Evolutionary conservation across 805 yeast genomes (phyloP).

Genomic region (Spencermartinsiella europaea): DNA sequence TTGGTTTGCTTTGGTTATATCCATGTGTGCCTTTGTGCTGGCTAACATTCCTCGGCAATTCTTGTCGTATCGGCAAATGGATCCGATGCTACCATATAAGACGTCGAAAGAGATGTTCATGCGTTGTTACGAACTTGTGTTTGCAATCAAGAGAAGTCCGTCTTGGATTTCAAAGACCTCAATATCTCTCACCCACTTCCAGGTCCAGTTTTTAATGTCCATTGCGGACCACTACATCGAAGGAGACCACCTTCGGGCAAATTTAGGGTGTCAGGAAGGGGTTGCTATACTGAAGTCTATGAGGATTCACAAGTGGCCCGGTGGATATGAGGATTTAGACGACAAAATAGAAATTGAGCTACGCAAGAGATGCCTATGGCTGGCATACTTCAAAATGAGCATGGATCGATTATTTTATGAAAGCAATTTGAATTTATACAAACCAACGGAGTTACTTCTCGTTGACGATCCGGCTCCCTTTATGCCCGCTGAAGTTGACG

Average conservation of each 20-base stretch:
- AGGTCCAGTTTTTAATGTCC: conserved; percentile 5
- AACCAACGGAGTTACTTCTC: conserved; percentile 3
- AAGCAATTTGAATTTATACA: not conserved
- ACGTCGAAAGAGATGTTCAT: conserved; percentile 9
- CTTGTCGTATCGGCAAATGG: conserved; percentile 5
- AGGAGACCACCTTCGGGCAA: conserved; percentile 10
- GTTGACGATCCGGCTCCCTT: conserved; percentile 9
- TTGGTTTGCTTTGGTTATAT: conserved; percentile 11
- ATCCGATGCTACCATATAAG: conserved; percentile 11
- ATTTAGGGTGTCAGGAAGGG: conserved; percentile 1
- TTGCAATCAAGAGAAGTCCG: conserved; percentile 1
- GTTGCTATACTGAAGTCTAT: conserved; percentile 9
- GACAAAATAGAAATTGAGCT: conserved; percentile 13
- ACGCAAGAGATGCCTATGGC: conserved; percentile 15
- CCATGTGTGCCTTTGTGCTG: conserved; percentile 11
- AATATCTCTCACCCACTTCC: conserved; percentile 8
- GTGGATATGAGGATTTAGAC: conserved; percentile 8
- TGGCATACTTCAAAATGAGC: conserved; percentile 6
- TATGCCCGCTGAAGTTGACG: conserved; percentile 73
- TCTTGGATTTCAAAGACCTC: conserved; percentile 7
- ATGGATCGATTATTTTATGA: conserved; percentile 4
- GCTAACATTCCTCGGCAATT: conserved; percentile 14
- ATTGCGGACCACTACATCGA: conserved; percentile 13
- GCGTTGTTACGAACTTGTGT: conserved; percentile 9
- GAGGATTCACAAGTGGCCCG: conserved; percentile 9